Evolutionary conservation across 2,329 filamentous ascomycete genomes (phyloP).

Genomic region (Nothophaeocryptopus gaeumannii): DNA sequence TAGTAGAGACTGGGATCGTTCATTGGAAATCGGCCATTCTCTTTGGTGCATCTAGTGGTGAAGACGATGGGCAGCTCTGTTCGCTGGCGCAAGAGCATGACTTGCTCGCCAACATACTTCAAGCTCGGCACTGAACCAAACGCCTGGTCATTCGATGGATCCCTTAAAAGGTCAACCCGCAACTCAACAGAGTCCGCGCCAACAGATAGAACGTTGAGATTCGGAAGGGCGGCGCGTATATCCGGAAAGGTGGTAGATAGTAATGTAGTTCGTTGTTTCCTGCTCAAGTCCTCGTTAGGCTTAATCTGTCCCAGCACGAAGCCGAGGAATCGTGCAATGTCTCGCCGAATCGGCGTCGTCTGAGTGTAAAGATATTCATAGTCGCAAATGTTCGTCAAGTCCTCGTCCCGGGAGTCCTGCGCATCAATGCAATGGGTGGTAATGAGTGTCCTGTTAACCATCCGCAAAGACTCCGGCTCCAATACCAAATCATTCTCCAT

Average conservation of each 20-base stretch:
- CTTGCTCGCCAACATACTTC: slow-evolving; percentile 79
- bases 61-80: slow-evolving; percentile 90
- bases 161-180: slow-evolving; percentile 75
- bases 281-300: slow-evolving; percentile 72
- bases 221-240: slow-evolving; percentile 75
- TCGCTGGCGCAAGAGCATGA: slow-evolving; percentile 78
- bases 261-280: slow-evolving; percentile 75
- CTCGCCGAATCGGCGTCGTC: slow-evolving; percentile 67
- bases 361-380: slow-evolving; percentile 84
- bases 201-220: slow-evolving; percentile 82
- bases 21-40: slow-evolving; percentile 84
- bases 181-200: slow-evolving; percentile 84
- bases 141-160: slow-evolving; percentile 62
- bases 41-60: slow-evolving; percentile 75
- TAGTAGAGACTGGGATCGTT: slow-evolving; percentile 72
- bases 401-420: slow-evolving; percentile 56
- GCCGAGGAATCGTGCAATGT: slow-evolving; percentile 74
- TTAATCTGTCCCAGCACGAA: slow-evolving; percentile 76
- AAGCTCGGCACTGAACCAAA: slow-evolving; percentile 69
- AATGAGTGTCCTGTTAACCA: slow-evolving; percentile 62
- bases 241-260: slow-evolving; percentile 88
- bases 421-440: slow-evolving; percentile 73
- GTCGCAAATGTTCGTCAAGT: slow-evolving; percentile 66
- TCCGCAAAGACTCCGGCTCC: slow-evolving; percentile 57
- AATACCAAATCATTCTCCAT: slow-evolving; percentile 58